Base-by-base conservation (phyloP, 192 early-diverging fungal species). In the Umbelopsis isabellina region DNA sequence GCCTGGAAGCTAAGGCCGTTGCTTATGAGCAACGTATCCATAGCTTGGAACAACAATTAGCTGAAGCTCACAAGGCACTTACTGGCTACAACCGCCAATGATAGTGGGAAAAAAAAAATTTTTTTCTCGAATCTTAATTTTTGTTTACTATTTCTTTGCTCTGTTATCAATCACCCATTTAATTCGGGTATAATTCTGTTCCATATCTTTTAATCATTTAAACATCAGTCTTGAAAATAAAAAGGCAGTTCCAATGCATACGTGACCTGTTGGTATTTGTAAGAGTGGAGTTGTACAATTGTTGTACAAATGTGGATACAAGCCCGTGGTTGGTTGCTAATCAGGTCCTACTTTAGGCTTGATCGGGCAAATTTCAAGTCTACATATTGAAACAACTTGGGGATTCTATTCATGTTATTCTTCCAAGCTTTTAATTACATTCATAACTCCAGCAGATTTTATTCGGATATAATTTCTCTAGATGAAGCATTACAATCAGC, bases 11-110 rank as follows among this genome's bases (percentile, higher is more conserved):
- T 15, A 86, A 83, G 75, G 84, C 83, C 47, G 21, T 74, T 46
- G 76, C 79, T 37, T 76, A 82, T 66, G 73, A 79, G n/a, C 72
- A 75, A 55, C 82, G 84, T 35, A 82, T 86, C 65, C 79, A 72
- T 45, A 73, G 73, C 51, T 69, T 86, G 45, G 84, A 86, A 68
- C 71, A 72, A 15, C 84, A 86, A 61, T 71, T 86, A 22, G 79
- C 80, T 50, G 84, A 86, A 55, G 84, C 84, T 25, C 82, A 86
- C 67, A 77, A 77, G 44, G 75, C 80, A 33, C 67, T 86, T n/a
- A 67, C 76, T 65, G 71, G 23, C 37, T 41, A 41, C 37, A 41
- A 41, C 65, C 79, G 82, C 41, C 11, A 48, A 45, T 76, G 48
- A 52, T 16, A 7, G 55, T 41, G 23, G 25, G 46, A 55, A 72